phyloP scores from a whole-genome alignment of 768 basidiomycete species.

The Coprinellus aureogranulatus region DNA sequence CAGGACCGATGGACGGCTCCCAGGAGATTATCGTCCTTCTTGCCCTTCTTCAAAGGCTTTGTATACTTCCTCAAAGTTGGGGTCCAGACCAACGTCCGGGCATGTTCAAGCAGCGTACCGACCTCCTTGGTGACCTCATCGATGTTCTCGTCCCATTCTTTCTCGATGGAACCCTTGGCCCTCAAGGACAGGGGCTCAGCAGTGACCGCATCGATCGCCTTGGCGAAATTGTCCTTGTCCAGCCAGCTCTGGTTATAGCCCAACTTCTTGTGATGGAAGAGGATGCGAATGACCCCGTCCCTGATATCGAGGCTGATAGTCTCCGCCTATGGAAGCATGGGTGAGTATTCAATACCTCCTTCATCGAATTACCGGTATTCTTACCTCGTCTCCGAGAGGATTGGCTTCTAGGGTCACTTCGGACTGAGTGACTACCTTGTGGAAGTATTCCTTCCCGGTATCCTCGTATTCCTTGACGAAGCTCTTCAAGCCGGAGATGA shows the following conservation, averaged over 20 bases:
- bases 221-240: slow-evolving; percentile 21
- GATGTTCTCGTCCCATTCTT: slow-evolving; percentile 28
- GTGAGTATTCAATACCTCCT: not conserved
- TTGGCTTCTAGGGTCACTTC: slow-evolving; percentile 34
- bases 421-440: slow-evolving; percentile 32
- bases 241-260: slow-evolving; percentile 30
- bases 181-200: slow-evolving; percentile 26
- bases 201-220: slow-evolving; percentile 31
- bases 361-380: not conserved
- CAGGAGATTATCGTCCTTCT: slow-evolving; percentile 26
- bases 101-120: slow-evolving; percentile 24
- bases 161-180: slow-evolving; percentile 33
- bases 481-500: slow-evolving; percentile 28
- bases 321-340: slow-evolving; percentile 20
- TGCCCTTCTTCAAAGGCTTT: slow-evolving; percentile 17
- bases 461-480: slow-evolving; percentile 33
- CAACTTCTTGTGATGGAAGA: slow-evolving; percentile 31
- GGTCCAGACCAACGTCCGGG: slow-evolving; percentile 34
- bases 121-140: slow-evolving; percentile 28
- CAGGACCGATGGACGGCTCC: slow-evolving; percentile 26
- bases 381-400: slow-evolving; percentile 26
- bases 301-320: slow-evolving; percentile 34
- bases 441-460: slow-evolving; percentile 36
- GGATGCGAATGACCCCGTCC: slow-evolving; percentile 39
- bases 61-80: slow-evolving; percentile 37